Evolutionary conservation across 169 alveolate genomes (phyloP).

Genomic region (Perkinsus chesapeaki): DNA sequence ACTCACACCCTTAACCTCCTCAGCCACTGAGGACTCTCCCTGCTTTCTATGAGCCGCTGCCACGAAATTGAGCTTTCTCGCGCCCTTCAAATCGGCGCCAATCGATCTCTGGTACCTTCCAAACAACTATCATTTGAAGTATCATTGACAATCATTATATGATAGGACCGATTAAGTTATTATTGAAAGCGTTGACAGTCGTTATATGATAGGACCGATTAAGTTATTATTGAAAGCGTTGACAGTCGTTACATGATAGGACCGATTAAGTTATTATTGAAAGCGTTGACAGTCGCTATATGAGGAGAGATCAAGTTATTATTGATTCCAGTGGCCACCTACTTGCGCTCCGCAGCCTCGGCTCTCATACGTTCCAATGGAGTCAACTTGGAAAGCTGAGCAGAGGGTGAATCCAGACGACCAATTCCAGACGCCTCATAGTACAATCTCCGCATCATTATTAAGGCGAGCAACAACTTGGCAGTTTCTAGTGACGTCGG

Average conservation of each 20-base stretch:
- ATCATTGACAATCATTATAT: too few species aligned
- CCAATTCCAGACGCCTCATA: not conserved
- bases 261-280: too few species aligned
- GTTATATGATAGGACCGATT: too few species aligned
- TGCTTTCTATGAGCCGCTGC: not conserved
- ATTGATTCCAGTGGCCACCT: too few species aligned
- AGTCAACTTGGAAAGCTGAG: not conserved
- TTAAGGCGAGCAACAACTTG: not conserved
- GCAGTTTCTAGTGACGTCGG: not conserved
- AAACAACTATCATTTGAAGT: too few species aligned
- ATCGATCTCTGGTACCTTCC: not conserved
- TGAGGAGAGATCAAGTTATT: too few species aligned
- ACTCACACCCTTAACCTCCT: not conserved
- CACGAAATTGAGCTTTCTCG: not conserved
- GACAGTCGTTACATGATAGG: too few species aligned
- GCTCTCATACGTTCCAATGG: not conserved
- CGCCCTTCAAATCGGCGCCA: not conserved
- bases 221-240: too few species aligned
- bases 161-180: too few species aligned
- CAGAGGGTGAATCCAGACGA: not conserved
- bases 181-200: too few species aligned
- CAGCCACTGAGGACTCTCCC: not conserved
- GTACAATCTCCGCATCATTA: not conserved
- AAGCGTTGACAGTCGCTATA: too few species aligned
- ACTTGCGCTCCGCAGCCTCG: not conserved